A percentile compares a stretch with the other conserved stretches of the same genome.
phyloP scores from a whole-genome alignment of 305 asterid species.

The Withania somnifera region DNA sequence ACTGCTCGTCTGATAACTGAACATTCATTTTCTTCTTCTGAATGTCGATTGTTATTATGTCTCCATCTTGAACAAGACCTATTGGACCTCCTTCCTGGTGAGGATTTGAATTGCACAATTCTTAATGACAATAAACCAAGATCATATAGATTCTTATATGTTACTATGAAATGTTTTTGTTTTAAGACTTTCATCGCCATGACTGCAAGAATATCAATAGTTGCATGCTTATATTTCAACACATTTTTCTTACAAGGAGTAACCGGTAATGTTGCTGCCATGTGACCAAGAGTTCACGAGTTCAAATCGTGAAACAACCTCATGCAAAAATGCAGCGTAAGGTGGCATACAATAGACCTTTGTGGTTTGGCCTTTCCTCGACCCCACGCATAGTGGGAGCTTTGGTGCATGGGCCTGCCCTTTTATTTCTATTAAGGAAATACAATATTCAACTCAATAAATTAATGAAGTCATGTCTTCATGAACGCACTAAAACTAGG shows the following conservation, averaged over 20 bases:
- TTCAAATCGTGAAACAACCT: too few relatives aligned
- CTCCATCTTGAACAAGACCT: constrained; percentile 77
- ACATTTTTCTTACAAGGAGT: neutral
- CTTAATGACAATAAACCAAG: neutral
- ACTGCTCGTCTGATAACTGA: constrained; percentile 46
- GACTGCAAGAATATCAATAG: neutral
- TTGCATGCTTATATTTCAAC: neutral
- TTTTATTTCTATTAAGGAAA: too few relatives aligned
- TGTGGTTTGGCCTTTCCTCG: too few relatives aligned
- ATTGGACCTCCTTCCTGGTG: constrained; percentile 96
- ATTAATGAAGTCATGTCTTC: too few relatives aligned
- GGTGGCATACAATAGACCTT: too few relatives aligned
- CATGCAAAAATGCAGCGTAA: too few relatives aligned
- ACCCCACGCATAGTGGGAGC: too few relatives aligned
- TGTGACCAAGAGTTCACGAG: too few relatives aligned
- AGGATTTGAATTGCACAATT: neutral
- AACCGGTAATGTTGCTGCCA: too few relatives aligned
- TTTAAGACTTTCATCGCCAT: neutral
- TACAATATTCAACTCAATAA: too few relatives aligned
- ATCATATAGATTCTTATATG: neutral
- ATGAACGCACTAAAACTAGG: too few relatives aligned
- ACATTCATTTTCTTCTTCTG: constrained; percentile 60
- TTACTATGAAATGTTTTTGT: neutral
- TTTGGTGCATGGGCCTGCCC: too few relatives aligned
- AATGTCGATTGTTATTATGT: constrained; percentile 63